Conservation (phyloP, 106 monocot genomes). For the Acorus gramineus region DNA sequence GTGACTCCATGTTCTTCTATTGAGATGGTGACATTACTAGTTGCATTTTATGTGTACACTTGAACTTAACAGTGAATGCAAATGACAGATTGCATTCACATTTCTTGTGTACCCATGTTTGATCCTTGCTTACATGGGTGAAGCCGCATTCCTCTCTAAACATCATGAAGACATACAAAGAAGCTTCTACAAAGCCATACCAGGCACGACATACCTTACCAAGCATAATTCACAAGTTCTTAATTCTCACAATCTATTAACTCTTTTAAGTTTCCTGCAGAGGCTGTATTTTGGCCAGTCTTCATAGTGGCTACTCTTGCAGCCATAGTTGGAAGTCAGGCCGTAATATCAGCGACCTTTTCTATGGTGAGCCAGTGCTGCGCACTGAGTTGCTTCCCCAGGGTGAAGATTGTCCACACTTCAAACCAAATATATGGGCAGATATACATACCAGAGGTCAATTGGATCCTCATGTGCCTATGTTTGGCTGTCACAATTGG, state of each 20-base stretch:
- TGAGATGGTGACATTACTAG: no score
- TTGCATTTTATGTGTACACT: no score
- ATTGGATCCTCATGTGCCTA: slow-evolving; percentile 67
- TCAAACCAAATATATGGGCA: slow-evolving; percentile 63
- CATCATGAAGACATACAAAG: slow-evolving; percentile 66
- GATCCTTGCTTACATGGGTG: slow-evolving; percentile 80
- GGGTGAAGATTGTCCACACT: slow-evolving; percentile 70
- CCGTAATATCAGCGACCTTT: slow-evolving; percentile 73
- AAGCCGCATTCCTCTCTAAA: slow-evolving; percentile 84
- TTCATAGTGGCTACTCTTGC: slow-evolving; percentile 69
- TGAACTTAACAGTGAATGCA: no score
- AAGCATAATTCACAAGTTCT: neutral
- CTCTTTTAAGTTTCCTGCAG: slow-evolving; percentile 21
- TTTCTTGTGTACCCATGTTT: slow-evolving; percentile 77
- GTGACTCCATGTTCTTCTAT: slow-evolving; percentile 6
- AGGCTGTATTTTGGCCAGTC: slow-evolving; percentile 75
- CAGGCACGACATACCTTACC: slow-evolving; percentile 24
- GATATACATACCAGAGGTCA: slow-evolving; percentile 76
- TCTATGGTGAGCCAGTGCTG: slow-evolving; percentile 69
- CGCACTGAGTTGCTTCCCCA: slow-evolving; percentile 68
- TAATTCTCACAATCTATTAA: neutral
- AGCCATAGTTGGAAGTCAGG: slow-evolving; percentile 75
- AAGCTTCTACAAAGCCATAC: slow-evolving; percentile 74
- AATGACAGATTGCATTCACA: slow-evolving; percentile 51
- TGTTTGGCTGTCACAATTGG: slow-evolving; percentile 64